phyloP scores from a whole-genome alignment of 345 rosid species.

The Eucalyptus erythrocorys region DNA sequence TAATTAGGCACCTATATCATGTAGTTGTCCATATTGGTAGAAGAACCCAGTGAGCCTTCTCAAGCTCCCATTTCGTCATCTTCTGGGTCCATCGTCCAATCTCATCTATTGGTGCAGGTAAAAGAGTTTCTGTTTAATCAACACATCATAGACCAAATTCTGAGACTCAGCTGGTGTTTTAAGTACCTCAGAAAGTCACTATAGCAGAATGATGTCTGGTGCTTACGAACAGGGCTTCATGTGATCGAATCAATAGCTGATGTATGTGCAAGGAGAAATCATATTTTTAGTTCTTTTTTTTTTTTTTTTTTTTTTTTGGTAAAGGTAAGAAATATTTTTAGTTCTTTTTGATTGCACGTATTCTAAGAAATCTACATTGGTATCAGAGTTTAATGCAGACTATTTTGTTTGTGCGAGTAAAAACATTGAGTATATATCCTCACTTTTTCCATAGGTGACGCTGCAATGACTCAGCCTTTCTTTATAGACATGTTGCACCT shows the following conservation, averaged over 20 bases:
- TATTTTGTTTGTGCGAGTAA: neutral
- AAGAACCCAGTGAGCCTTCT: neutral
- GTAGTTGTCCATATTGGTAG: neutral
- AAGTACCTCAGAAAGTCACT: neutral
- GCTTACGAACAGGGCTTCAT: neutral
- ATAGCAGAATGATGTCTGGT: neutral
- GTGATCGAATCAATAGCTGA: neutral
- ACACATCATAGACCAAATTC: neutral
- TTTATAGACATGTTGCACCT: neutral
- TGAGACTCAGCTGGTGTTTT: neutral
- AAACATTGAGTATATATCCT: neutral
- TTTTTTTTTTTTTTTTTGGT: too few species aligned
- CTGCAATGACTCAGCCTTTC: neutral
- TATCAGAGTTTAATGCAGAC: neutral
- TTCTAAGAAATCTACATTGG: neutral
- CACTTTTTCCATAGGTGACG: neutral
- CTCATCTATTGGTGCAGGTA: neutral
- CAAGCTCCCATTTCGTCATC: neutral
- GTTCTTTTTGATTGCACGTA: neutral
- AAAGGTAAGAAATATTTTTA: too few species aligned
- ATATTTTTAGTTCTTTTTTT: neutral
- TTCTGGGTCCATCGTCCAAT: neutral
- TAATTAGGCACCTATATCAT: neutral
- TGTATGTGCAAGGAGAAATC: neutral
- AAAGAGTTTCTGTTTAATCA: neutral